Base-by-base conservation (phyloP, 75 land plant genomes). In the Picea glauca region DNA sequence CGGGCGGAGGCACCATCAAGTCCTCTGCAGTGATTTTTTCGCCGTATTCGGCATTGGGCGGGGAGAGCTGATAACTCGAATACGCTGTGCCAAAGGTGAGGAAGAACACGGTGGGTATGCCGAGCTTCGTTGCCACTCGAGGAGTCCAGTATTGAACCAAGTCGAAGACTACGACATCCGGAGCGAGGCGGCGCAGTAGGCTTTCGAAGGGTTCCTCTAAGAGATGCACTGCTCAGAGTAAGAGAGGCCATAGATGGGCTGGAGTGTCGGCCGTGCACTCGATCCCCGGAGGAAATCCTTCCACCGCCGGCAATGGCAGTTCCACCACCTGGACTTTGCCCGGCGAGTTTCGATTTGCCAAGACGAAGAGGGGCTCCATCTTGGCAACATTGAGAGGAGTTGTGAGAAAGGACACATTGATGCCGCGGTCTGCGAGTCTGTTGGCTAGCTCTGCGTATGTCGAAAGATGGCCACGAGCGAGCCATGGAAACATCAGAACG, bases 401-500 rank as follows among this genome's bases (percentile, higher is more conserved):
- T 5, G 50, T 43, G 50, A 43, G 7, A 43, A 43, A 43, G 15
- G 0, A 31, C 13, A 63, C 30, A 7, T 63, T 63, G 4, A 30
- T 26, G 9, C 66, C 66, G 30, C 12, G 33, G 3, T 11, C 1
- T 8, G 13, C 66, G 18, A 88, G 87, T 60, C 31, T 59, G 72
- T 81, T 88, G 67, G 85, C 77, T 1, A 85, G 83, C 80, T 88
- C 85, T 21, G 83, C 57, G 81, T 81, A 85, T 50, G 90, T 85
- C 1, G 81, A 79, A 8, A 81, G 62, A 56, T 88, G 87, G 67
- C 90, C 85, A 58, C 83, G 78, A 13, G 90, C 90, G 5, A 88
- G 77, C 83, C 87, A 85, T 66, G 90, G 90, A 0, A 88, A 60
- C 85, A 88, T 85, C 3, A 88, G 56, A 14, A 83, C 82, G 2